Percentiles rank a stretch among this genome's conserved stretches.
These are phyloP conservation scores for Pichia sp. DNA, from an alignment of 1,139 yeast species.

Conservation along the genomic window DNA sequence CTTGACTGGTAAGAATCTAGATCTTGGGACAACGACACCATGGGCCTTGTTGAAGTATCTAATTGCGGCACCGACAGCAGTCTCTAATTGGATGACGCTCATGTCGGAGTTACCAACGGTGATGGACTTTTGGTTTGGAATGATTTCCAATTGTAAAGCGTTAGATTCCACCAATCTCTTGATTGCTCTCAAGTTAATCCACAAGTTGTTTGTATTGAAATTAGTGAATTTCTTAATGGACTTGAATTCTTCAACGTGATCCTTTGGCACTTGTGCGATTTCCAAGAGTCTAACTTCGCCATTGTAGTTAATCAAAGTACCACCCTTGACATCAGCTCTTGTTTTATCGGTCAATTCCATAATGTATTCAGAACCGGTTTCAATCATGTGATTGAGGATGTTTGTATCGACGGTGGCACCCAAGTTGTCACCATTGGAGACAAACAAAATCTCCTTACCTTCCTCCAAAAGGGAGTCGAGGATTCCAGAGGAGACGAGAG, in stretches of 20 bases:
- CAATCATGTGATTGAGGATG: slow-evolving; percentile 88
- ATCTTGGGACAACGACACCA: slow-evolving; percentile 97
- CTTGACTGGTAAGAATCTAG: slow-evolving; percentile 96
- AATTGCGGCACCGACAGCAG: slow-evolving; percentile 99
- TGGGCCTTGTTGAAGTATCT: slow-evolving; percentile 93
- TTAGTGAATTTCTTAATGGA: slow-evolving; percentile 96
- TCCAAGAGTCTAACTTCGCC: slow-evolving; percentile 93
- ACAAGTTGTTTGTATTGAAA: slow-evolving; percentile 95
- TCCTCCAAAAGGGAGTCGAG: slow-evolving; percentile 83
- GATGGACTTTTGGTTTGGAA: slow-evolving; percentile 87
- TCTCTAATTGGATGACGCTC: slow-evolving; percentile 89
- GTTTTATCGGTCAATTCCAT: slow-evolving; percentile 99
- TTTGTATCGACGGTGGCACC: slow-evolving; percentile 97
- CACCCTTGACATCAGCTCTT: slow-evolving; percentile 99
- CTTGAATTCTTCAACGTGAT: slow-evolving; percentile 97
- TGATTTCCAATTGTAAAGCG: slow-evolving; percentile 83
- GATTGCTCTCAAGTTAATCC: slow-evolving; percentile 94
- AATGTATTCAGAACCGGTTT: slow-evolving; percentile 85
- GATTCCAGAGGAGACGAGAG: slow-evolving; percentile 84
- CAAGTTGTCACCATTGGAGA: slow-evolving; percentile 95
- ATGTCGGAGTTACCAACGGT: slow-evolving; percentile 69
- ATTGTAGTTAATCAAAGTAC: slow-evolving; percentile 93
- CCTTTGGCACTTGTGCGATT: slow-evolving; percentile 98
- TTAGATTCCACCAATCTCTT: slow-evolving; percentile 85
- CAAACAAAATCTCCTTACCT: slow-evolving; percentile 92